Conservation (phyloP, 129 eudicot genomes). For the Tagetes erecta region DNA sequence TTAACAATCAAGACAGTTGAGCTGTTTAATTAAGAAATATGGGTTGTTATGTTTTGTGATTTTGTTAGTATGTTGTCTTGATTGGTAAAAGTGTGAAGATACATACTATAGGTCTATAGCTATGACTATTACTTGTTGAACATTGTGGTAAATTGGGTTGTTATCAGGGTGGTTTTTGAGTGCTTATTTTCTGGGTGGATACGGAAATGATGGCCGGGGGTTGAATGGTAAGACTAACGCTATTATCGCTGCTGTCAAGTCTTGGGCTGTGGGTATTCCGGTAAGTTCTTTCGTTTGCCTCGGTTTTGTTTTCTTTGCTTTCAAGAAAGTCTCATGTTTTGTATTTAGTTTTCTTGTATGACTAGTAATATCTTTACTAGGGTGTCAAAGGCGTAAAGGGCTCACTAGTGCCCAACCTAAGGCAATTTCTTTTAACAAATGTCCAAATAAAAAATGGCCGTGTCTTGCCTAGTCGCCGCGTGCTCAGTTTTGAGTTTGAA, state of each 20-base stretch:
- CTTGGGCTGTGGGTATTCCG: slow-evolving; percentile 88
- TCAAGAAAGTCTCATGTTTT: neutral
- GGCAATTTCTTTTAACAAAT: too few species aligned
- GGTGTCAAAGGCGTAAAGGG: neutral
- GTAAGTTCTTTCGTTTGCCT: slow-evolving; percentile 43
- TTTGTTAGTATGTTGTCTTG: neutral
- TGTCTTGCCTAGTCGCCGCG: neutral
- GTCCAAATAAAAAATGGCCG: too few species aligned
- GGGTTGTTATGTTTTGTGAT: neutral
- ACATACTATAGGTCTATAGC: neutral
- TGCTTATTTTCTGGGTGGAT: slow-evolving; percentile 93
- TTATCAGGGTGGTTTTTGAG: slow-evolving; percentile 88
- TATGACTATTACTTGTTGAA: neutral
- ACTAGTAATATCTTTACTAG: neutral
- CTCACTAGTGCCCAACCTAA: neutral
- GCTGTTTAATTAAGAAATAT: neutral
- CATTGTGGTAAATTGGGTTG: slow-evolving; percentile 14
- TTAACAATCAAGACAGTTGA: neutral
- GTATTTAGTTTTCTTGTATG: neutral
- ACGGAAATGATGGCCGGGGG: slow-evolving; percentile 78
- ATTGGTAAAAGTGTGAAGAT: neutral
- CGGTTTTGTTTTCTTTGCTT: neutral
- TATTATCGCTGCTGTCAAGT: slow-evolving; percentile 68
- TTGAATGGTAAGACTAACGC: slow-evolving; percentile 72
- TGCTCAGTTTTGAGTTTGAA: neutral